Base-by-base conservation (phyloP, 345 rosid species). In the Salix brachista region DNA sequence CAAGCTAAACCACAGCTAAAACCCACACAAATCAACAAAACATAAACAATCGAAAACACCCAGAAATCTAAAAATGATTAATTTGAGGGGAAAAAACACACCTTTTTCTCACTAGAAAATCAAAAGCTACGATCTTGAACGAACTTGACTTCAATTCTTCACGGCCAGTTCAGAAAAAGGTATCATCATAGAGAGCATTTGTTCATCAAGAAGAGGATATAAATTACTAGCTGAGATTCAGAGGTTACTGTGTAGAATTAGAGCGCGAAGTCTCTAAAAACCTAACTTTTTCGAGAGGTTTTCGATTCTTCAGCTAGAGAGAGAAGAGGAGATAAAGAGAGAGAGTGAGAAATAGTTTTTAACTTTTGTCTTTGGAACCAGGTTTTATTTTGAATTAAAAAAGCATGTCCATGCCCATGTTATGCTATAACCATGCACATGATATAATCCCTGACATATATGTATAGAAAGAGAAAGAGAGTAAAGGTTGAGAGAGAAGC, bases 181-280 rank as follows among this genome's bases (percentile, higher is more conserved):
- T 52, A 85, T 77, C 85, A 75, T 25, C 26, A 68, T 86, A 85
- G 48, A 78, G 77, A 89, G 80, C 75, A 75, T 72, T 42, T 75
- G 30, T 7, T 48, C 72, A 80, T 39, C 61, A 80, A 78, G 73
- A 78, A 77, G 82, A 83, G 70, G 48, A 62, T 21, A 28, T 14
- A 5, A 50, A 60, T 50, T 3, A 18, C 11, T 19, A 64, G n/a
- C 61, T 10, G 44, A 70, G 91, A 92, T 89, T 87, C 84, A 78
- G 42, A 42, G 58, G 28, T 67, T 19, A 69, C 46, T 41, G 84
- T 28, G 86, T 58, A 80, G 65, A 87, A 88, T 87, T 87, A 73
- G 89, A 88, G 86, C 82, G 90, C 87, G 94, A 86, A 82, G 66
- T 78, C 83, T 78, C 14, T 39, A 46, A 56, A 88, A 89, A 84